Evolutionary conservation across 73 alveolate genomes (phyloP).

Genomic region (Vitrella brassicaformis): DNA sequence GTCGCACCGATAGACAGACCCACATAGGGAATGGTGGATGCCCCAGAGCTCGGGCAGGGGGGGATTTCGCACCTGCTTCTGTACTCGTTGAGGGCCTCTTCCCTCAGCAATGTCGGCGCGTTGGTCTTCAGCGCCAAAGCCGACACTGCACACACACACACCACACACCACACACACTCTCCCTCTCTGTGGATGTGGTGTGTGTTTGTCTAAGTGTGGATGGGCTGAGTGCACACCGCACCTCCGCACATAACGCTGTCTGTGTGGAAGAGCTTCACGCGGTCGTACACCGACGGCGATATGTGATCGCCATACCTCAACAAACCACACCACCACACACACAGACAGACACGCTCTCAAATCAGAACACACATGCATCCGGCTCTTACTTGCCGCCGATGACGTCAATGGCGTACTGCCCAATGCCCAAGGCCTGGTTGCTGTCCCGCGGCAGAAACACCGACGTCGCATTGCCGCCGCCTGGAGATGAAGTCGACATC

Average conservation of each 20-base stretch:
- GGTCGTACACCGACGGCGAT: slow-evolving; percentile 45
- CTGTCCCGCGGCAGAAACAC: slow-evolving; percentile 27
- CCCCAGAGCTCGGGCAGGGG: too few species aligned
- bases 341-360: neutral
- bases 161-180: too few species aligned
- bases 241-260: slow-evolving; percentile 51
- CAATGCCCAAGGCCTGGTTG: slow-evolving; percentile 37
- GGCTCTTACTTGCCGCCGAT: neutral
- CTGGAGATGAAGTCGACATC: neutral
- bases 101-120: slow-evolving; percentile 48
- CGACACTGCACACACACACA: slow-evolving; percentile 67
- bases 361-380: neutral
- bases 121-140: slow-evolving; percentile 71
- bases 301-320: slow-evolving; percentile 27
- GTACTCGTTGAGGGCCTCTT: neutral
- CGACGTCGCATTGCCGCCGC: neutral
- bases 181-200: too few species aligned
- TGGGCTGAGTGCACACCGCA: too few species aligned
- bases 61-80: too few species aligned
- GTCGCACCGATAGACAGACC: too few species aligned
- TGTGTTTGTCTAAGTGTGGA: too few species aligned
- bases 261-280: slow-evolving; percentile 64
- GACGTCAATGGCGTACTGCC: slow-evolving; percentile 23
- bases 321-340: neutral
- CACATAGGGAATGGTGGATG: too few species aligned